Percentiles rank a stretch among this genome's conserved stretches.
Evolutionary conservation across 768 basidiomycete genomes (phyloP).

Genomic region (Rhodosporidiobolus sp.): DNA sequence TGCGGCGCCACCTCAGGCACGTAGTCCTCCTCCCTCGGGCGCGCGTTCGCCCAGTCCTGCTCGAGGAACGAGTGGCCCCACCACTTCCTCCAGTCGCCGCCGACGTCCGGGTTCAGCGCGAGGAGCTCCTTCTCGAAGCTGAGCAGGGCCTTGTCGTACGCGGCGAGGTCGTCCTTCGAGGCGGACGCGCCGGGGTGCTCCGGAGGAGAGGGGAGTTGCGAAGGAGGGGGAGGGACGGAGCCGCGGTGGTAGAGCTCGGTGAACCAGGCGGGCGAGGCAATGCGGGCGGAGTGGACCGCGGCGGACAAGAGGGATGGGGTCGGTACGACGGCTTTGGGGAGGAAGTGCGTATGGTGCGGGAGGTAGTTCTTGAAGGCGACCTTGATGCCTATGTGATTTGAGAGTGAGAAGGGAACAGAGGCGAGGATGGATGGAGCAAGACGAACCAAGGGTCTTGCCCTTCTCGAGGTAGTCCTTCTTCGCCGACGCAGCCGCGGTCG

Average conservation of each 20-base stretch:
- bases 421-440: not conserved
- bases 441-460: constrained; percentile 9
- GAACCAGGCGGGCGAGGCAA: constrained; percentile 8
- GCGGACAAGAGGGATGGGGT: not conserved
- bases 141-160: not conserved
- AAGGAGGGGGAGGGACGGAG: not conserved
- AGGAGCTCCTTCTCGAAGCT: constrained; percentile 17
- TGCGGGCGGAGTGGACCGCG: not conserved
- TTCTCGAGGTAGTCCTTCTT: not conserved
- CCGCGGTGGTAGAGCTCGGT: not conserved
- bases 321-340: not conserved
- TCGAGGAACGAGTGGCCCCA: constrained; percentile 27
- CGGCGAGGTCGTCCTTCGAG: not conserved
- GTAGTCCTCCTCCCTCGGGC: not conserved
- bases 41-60: constrained; percentile 9
- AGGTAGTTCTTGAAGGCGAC: constrained; percentile 4
- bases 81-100: not conserved
- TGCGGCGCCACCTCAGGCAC: not conserved
- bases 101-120: constrained; percentile 13
- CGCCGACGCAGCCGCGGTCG: not conserved
- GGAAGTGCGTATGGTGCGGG: constrained; percentile 26
- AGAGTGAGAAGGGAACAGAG: too few relatives aligned
- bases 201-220: not conserved
- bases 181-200: not conserved
- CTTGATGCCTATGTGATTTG: constrained; percentile 23